Percentiles rank a stretch among this genome's conserved stretches.
Evolutionary conservation across 768 basidiomycete genomes (phyloP).

Genomic region (Cystobasidium tubakii): DNA sequence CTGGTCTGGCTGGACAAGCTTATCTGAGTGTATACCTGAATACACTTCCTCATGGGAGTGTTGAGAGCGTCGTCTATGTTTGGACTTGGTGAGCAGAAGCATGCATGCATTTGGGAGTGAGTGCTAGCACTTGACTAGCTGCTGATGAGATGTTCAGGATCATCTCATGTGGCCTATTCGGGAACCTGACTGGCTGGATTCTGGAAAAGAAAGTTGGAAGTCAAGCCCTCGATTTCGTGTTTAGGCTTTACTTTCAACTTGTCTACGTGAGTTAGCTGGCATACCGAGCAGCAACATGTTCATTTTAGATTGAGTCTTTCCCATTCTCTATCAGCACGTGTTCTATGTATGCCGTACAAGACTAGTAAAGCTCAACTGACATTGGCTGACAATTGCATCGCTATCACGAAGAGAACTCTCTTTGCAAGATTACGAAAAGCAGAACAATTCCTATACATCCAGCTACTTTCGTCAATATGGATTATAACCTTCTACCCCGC

Average conservation of each 20-base stretch:
- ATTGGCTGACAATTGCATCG: too few relatives aligned
- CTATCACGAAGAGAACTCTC: constrained; percentile 43
- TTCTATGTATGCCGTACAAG: constrained; percentile 19
- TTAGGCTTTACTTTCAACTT: constrained; percentile 45
- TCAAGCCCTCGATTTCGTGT: constrained; percentile 51
- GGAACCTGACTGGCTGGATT: constrained; percentile 49
- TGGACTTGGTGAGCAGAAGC: constrained; percentile 50
- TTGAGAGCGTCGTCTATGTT: constrained; percentile 52
- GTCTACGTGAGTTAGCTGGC: constrained; percentile 4
- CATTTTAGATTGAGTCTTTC: constrained; percentile 40
- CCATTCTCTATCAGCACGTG: constrained; percentile 41
- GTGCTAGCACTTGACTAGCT: not conserved
- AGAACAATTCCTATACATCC: constrained; percentile 49
- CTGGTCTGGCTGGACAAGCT: constrained; percentile 52
- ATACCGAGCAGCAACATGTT: not conserved
- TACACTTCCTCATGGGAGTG: constrained; percentile 51
- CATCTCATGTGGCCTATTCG: constrained; percentile 45
- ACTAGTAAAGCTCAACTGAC: not conserved
- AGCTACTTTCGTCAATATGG: constrained; percentile 49
- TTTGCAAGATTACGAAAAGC: constrained; percentile 51
- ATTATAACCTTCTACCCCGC: constrained; percentile 51
- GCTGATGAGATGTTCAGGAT: constrained; percentile 39
- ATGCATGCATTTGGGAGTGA: not conserved
- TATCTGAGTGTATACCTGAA: constrained; percentile 51
- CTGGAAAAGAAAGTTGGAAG: constrained; percentile 51